Evolutionary conservation across 768 basidiomycete genomes (phyloP).

Genomic region (Suillus occidentalis): DNA sequence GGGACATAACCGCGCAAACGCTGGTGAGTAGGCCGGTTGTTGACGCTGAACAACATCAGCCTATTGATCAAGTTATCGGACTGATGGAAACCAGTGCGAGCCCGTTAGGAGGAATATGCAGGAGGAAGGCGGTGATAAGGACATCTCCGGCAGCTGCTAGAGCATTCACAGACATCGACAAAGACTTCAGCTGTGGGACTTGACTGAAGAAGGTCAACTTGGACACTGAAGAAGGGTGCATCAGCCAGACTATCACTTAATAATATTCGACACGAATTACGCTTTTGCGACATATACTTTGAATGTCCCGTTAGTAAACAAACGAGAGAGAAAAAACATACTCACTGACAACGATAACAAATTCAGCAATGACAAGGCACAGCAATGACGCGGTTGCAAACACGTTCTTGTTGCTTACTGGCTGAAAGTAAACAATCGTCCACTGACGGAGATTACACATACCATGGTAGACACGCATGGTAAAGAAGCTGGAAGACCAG

Average conservation of each 20-base stretch:
- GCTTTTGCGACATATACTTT: conserved; percentile 34
- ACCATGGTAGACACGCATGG: conserved; percentile 45
- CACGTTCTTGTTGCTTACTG: conserved; percentile 46
- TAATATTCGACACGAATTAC: conserved; percentile 22
- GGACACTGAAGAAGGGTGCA: conserved; percentile 33
- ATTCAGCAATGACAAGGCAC: conserved; percentile 40
- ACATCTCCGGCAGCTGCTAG: conserved; percentile 47
- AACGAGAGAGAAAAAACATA: background rate
- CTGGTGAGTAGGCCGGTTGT: conserved; percentile 28
- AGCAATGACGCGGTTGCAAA: conserved; percentile 33
- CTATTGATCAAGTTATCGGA: conserved; percentile 50
- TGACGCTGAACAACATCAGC: conserved; percentile 50
- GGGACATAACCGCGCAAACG: conserved; percentile 50
- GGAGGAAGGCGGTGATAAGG: conserved; percentile 43
- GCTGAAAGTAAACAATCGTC: conserved; percentile 18
- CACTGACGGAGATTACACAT: conserved; percentile 16
- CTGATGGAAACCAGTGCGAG: conserved; percentile 48
- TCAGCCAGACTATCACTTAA: background rate
- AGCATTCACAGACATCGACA: conserved; percentile 52
- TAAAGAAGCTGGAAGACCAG: conserved; percentile 36
- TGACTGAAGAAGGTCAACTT: conserved; percentile 42
- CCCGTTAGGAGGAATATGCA: conserved; percentile 41
- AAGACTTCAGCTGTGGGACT: conserved; percentile 43
- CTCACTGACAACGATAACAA: conserved; percentile 34
- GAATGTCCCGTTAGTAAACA: background rate